Base-by-base conservation (phyloP, 1,284 basidiomycete genomes). In the Ceratobasidium sp. region DNA sequence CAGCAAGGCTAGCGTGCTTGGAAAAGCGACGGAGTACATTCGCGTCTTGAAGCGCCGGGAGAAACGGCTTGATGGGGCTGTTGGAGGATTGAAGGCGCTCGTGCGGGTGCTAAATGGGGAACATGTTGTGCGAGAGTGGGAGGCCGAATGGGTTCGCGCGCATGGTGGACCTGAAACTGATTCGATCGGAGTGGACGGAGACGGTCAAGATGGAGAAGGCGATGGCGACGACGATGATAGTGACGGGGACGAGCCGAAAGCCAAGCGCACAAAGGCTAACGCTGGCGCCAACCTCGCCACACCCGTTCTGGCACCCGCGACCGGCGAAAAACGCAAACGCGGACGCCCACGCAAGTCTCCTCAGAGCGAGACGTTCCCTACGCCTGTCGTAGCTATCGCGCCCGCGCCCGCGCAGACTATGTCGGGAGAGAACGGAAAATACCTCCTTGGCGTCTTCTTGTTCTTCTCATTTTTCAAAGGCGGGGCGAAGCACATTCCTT, bases 1-100 rank as follows among this genome's bases (percentile, higher is more conserved):
- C 81, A 92, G 90, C 82, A 94, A 94, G 80, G 93, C 92, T 1
- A 94, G 93, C 77, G 90, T 94, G 0, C 85, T 94, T 2, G 92
- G 91, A 41, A 94, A 94, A 76, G 93, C 93, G 0, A 91, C 92
- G 0, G 93, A 94, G 80, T 94, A 94, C 78, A 94, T 94, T 73
- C 82, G 90, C 9, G 93, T 94, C 0, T 82, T 94, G 56, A 94
- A 94, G 82, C 88, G 87, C 79, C 87, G 93, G 24, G 93, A 94
- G 79, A 78, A 80, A 0, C 86, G 93, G 48, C 84, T 94, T n/a
- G 89, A 86, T 76, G 87, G 89, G 1, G 92, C 94, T 81, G 90
- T 92, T 77, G 87, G 88, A 0, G 93, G 92, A 0, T 81, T 94
- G 44, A 91, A 90, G 79, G 84, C 87, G 1, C 85, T 94, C 45